Evolutionary conservation across 108 stramenopile genomes (phyloP).

Genomic region (Pseudonitzschia multiseries): DNA sequence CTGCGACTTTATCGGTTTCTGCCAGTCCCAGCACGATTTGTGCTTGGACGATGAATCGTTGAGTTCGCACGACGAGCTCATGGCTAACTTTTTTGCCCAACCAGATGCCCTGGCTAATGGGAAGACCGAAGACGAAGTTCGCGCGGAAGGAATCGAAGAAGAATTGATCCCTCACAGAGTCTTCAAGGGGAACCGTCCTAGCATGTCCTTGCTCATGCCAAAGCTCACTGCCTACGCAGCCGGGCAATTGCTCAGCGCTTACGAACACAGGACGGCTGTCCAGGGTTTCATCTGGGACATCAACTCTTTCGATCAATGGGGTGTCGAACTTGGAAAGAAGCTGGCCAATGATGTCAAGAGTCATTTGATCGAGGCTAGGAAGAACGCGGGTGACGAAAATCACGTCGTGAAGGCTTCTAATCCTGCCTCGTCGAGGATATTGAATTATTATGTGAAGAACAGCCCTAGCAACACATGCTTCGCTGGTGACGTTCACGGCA

Average conservation of each 20-base stretch:
- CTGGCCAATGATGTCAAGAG: constrained; percentile 89
- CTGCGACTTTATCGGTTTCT: constrained; percentile 96
- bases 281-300: constrained; percentile 99
- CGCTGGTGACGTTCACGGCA: neutral
- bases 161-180: constrained; percentile 89
- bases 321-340: constrained; percentile 99
- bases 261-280: constrained; percentile 98
- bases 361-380: constrained; percentile 66
- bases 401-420: constrained; percentile 56
- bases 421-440: constrained; percentile 78
- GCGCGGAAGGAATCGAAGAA: constrained; percentile 89
- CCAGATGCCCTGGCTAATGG: constrained; percentile 97
- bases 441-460: constrained; percentile 85
- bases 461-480: constrained; percentile 27
- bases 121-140: constrained; percentile 88
- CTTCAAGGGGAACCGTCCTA: constrained; percentile 98
- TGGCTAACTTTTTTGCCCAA: constrained; percentile 99
- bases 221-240: constrained; percentile 92
- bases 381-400: constrained; percentile 27
- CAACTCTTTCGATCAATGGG: constrained; percentile 99
- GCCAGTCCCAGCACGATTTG: constrained; percentile 82
- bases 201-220: constrained; percentile 91
- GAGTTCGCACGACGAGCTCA: constrained; percentile 98
- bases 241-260: constrained; percentile 95
- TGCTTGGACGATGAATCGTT: constrained; percentile 87